Evolutionary conservation across 768 basidiomycete species (phyloP).

Genomic region (Xerocomellus intermedius): DNA sequence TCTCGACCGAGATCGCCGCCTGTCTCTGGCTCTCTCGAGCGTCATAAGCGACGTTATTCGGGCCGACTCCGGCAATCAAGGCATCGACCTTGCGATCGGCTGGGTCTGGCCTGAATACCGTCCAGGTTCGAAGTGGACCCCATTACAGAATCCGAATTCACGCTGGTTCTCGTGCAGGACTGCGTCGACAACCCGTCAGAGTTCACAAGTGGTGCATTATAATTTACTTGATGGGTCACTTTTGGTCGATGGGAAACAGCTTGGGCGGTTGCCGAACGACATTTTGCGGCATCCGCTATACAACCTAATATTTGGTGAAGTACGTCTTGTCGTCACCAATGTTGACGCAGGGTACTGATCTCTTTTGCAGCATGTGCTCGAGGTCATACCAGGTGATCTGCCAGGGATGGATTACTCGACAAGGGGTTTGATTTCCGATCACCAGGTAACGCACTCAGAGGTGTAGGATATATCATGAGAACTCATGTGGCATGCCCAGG

Average conservation of each 20-base stretch:
- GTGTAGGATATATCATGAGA: background rate
- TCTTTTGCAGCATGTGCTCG: constrained; percentile 15
- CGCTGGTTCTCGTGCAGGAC: constrained; percentile 27
- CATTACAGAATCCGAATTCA: constrained; percentile 7
- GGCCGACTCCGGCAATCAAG: background rate
- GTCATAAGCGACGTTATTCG: constrained; percentile 1
- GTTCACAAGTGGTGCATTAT: constrained; percentile 22
- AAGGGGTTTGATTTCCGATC: constrained; percentile 7
- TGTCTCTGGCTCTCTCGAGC: constrained; percentile 26
- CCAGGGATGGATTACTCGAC: constrained; percentile 29
- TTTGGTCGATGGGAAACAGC: constrained; percentile 26
- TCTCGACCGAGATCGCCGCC: constrained; percentile 31
- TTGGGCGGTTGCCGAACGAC: constrained; percentile 22
- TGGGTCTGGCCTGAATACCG: constrained; percentile 28
- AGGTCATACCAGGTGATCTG: constrained; percentile 25
- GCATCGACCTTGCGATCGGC: constrained; percentile 19
- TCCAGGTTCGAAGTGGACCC: constrained; percentile 22
- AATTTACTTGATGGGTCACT: constrained; percentile 27
- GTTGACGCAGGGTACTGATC: background rate
- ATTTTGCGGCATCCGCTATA: constrained; percentile 23
- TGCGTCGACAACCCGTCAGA: background rate
- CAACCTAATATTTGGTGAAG: constrained; percentile 19
- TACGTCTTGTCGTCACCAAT: background rate
- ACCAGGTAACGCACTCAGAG: constrained; percentile 12
- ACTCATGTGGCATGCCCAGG: constrained; percentile 4